Evolutionary conservation across 805 yeast species (phyloP).

Genomic region (Saccharomycodes ludwigii): DNA sequence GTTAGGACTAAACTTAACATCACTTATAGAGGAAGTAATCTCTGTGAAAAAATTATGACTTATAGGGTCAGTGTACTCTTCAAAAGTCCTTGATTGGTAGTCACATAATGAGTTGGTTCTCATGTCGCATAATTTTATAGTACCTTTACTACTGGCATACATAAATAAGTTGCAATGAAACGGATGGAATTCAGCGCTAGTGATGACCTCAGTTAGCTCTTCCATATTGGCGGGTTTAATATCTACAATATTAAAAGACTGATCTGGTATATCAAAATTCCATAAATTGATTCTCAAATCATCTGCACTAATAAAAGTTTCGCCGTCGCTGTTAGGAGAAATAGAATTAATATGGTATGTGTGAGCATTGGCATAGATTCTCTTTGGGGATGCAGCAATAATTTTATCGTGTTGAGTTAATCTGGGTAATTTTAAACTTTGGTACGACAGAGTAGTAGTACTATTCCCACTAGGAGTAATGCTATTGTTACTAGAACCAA

Average conservation of each 20-base stretch:
- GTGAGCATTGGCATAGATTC: conserved; percentile 89
- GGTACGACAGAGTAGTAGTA: conserved; percentile 24
- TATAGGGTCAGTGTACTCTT: conserved; percentile 86
- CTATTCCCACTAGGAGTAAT: conserved; percentile 13
- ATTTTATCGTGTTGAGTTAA: conserved; percentile 89
- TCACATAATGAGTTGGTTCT: conserved; percentile 91
- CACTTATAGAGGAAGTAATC: conserved; percentile 87
- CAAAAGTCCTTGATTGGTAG: conserved; percentile 73
- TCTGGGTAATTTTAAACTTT: conserved; percentile 65
- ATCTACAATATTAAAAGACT: conserved; percentile 92
- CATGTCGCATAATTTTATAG: conserved; percentile 93
- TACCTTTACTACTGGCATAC: conserved; percentile 93
- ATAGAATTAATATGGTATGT: conserved; percentile 96
- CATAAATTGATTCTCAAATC: conserved; percentile 91
- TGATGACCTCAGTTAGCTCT: conserved; percentile 94
- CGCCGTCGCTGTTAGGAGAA: conserved; percentile 89
- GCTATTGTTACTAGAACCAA: conserved; percentile 2
- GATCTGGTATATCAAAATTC: conserved; percentile 91
- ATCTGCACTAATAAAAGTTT: conserved; percentile 85
- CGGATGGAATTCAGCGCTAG: conserved; percentile 95
- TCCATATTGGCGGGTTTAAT: conserved; percentile 98
- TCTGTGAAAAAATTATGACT: conserved; percentile 95
- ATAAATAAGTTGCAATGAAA: conserved; percentile 81
- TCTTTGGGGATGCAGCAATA: conserved; percentile 88
- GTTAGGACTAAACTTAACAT: conserved; percentile 81